Evolutionary conservation across 371 early-diverging fungal genomes (phyloP).

Genomic region (Gilbertella persicaria): DNA sequence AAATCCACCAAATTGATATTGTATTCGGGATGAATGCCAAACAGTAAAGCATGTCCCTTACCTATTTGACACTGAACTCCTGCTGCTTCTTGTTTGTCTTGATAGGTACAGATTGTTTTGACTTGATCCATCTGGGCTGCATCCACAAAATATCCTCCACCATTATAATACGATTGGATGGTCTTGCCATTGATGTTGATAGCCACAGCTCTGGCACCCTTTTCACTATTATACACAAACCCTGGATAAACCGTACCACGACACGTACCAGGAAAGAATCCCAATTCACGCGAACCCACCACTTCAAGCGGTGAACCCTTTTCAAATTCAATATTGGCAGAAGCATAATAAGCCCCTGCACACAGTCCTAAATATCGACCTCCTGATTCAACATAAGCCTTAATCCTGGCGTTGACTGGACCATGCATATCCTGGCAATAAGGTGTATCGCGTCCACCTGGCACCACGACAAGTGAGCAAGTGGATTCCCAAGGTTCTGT

Average conservation of each 20-base stretch:
- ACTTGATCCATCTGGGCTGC: conserved; percentile 36
- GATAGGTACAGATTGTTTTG: conserved; percentile 61
- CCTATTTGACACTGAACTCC: conserved; percentile 62
- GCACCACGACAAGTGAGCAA: conserved; percentile 81
- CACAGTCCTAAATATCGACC: conserved; percentile 93
- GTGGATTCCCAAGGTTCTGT: conserved; percentile 83
- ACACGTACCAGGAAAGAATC: conserved; percentile 70
- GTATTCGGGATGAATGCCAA: conserved; percentile 77
- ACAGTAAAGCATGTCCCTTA: conserved; percentile 62
- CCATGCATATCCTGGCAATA: conserved; percentile 72
- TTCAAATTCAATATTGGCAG: conserved; percentile 77
- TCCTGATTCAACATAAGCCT: conserved; percentile 70
- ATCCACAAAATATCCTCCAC: conserved; percentile 73
- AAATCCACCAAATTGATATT: conserved; percentile 47
- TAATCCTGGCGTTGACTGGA: conserved; percentile 57
- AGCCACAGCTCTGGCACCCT: conserved; percentile 59
- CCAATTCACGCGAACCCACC: conserved; percentile 70
- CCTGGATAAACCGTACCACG: conserved; percentile 76
- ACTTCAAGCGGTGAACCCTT: conserved; percentile 62
- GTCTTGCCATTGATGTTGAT: conserved; percentile 1
- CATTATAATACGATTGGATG: conserved; percentile 68
- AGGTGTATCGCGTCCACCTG: conserved; percentile 88
- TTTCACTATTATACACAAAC: conserved; percentile 80
- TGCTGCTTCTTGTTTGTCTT: conserved; percentile 38
- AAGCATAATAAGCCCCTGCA: conserved; percentile 90